Percentiles rank a stretch among this genome's conserved stretches.
Conservation (phyloP, 768 basidiomycete genomes). For the Boletus pseudo-olivaceus region DNA sequence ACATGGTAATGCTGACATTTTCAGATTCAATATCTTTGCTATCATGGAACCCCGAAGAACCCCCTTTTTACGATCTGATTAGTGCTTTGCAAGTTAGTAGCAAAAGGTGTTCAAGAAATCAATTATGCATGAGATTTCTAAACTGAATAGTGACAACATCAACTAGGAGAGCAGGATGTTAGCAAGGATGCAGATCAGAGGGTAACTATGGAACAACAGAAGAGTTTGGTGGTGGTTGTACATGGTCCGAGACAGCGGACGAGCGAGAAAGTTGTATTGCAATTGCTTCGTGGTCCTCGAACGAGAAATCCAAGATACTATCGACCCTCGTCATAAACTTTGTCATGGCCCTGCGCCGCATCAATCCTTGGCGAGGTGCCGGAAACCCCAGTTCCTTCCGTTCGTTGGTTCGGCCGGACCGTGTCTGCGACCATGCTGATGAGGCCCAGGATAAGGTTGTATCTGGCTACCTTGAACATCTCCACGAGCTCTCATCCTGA, state of each 20-base stretch:
- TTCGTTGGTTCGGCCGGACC: background rate
- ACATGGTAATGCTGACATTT: conserved; percentile 28
- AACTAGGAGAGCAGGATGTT: background rate
- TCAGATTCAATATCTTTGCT: conserved; percentile 22
- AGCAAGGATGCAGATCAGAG: background rate
- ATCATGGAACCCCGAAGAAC: conserved; percentile 23
- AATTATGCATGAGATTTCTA: conserved; percentile 6
- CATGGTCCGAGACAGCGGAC: background rate
- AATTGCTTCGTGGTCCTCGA: background rate
- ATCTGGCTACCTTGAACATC: background rate
- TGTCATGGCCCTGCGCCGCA: background rate
- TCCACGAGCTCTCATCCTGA: background rate
- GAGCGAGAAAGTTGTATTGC: conserved; percentile 1
- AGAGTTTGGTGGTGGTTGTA: background rate
- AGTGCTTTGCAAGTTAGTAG: conserved; percentile 30
- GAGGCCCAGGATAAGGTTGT: background rate
- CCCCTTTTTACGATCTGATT: conserved; percentile 27
- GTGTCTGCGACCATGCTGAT: conserved; percentile 1
- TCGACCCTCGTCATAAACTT: background rate
- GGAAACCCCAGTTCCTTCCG: conserved; percentile 2
- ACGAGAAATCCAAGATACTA: background rate
- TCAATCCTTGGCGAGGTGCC: background rate
- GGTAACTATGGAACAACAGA: background rate
- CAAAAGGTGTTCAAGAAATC: conserved; percentile 16
- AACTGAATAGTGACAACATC: background rate